Evolutionary conservation across 192 early-diverging fungal species (phyloP).

Genomic region (Backusella psychrophila): DNA sequence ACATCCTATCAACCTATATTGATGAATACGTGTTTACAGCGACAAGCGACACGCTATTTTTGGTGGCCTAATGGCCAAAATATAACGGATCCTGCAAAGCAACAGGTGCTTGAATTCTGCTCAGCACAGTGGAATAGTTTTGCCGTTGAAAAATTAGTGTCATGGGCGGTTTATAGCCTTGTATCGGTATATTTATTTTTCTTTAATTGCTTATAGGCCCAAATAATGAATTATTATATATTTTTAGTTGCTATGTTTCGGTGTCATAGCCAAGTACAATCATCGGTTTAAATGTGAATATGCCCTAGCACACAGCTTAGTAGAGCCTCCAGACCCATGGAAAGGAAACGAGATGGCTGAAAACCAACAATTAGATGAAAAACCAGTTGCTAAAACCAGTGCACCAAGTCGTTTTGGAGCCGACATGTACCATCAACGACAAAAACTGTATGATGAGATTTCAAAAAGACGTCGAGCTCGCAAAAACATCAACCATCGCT

Average conservation of each 20-base stretch:
- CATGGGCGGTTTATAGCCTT: constrained; percentile 1
- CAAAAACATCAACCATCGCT: background rate
- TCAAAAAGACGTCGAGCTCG: constrained; percentile 8
- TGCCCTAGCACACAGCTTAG: background rate
- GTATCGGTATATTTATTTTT: constrained; percentile 8
- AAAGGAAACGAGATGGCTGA: background rate
- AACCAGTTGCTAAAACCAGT: background rate
- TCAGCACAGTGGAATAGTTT: constrained; percentile 9
- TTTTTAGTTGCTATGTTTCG: constrained; percentile 2
- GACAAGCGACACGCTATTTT: constrained; percentile 7
- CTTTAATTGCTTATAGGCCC: background rate
- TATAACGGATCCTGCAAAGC: background rate
- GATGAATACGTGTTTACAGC: constrained; percentile 16
- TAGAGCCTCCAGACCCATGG: background rate
- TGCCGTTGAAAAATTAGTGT: background rate
- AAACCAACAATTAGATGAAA: background rate
- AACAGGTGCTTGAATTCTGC: background rate
- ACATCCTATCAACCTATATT: background rate
- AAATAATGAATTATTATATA: background rate
- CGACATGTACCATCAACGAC: constrained; percentile 17
- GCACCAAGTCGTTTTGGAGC: background rate
- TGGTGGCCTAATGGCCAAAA: constrained; percentile 8
- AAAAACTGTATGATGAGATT: constrained; percentile 20
- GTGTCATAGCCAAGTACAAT: background rate
- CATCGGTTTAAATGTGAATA: background rate